Percentiles rank a stretch among this genome's conserved stretches.
These are phyloP conservation scores for Thelonectria rubi DNA, from an alignment of 2,329 filamentous ascomycete genomes.

Conservation along the genomic window DNA sequence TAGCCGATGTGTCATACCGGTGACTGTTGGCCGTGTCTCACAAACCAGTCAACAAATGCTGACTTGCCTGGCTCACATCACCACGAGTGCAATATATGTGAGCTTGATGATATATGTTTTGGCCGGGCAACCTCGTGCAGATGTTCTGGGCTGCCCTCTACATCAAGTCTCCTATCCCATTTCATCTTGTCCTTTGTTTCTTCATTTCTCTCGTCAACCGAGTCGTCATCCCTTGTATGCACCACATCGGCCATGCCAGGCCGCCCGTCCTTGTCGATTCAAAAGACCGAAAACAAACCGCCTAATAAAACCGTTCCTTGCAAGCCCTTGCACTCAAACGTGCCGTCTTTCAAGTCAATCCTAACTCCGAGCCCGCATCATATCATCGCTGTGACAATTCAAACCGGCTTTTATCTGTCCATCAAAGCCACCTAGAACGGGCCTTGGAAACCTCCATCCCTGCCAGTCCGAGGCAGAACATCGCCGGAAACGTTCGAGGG, in stretches of 20 bases:
- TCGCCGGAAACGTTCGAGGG: constrained; percentile 34
- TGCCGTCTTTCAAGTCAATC: constrained; percentile 39
- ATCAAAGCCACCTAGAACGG: constrained; percentile 24
- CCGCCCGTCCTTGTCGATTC: constrained; percentile 37
- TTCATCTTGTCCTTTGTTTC: constrained; percentile 26
- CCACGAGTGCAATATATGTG: no score
- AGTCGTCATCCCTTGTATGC: constrained; percentile 34
- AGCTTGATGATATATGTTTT: constrained; percentile 33
- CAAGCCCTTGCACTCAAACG: constrained; percentile 27
- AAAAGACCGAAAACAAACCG: constrained; percentile 37
- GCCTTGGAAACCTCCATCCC: constrained; percentile 24
- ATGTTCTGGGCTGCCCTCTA: background rate
- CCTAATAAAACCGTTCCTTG: constrained; percentile 30
- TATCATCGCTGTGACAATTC: constrained; percentile 30
- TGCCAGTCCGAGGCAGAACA: constrained; percentile 30
- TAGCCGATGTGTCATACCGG: constrained; percentile 36
- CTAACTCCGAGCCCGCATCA: constrained; percentile 40
- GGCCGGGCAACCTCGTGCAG: constrained; percentile 4
- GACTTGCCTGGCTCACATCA: no score
- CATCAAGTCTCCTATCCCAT: constrained; percentile 35
- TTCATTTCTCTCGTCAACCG: constrained; percentile 36
- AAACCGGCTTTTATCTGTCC: constrained; percentile 29
- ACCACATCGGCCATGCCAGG: constrained; percentile 35
- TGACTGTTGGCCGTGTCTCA: background rate
- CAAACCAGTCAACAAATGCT: background rate